These are phyloP conservation scores for Hypoxylon rickii DNA, from an alignment of 495 filamentous ascomycete species.

Conservation along the genomic window DNA sequence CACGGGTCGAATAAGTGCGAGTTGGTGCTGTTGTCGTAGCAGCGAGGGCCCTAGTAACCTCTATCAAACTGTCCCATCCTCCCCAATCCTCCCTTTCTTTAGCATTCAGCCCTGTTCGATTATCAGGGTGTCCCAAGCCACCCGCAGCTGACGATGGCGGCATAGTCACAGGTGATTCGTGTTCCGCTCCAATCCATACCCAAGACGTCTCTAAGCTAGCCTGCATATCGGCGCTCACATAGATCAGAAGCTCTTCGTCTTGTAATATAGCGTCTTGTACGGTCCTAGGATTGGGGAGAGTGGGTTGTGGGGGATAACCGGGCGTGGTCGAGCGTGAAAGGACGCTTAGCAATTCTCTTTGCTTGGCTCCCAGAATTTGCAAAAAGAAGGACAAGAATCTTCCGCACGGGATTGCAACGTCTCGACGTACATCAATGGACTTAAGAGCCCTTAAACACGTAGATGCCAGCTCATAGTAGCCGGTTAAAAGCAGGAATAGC, in stretches of 20 bases:
- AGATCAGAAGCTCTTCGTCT: conserved; percentile 90
- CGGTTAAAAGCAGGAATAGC: conserved; percentile 75
- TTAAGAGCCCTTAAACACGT: conserved; percentile 73
- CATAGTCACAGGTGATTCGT: conserved; percentile 39
- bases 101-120: conserved; percentile 45
- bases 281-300: conserved; percentile 28
- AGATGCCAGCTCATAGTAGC: conserved; percentile 71
- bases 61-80: conserved; percentile 57
- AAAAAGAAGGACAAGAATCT: conserved; percentile 86
- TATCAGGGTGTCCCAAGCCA: conserved; percentile 30
- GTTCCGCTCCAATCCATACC: conserved; percentile 79
- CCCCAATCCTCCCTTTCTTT: conserved; percentile 60
- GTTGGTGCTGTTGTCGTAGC: conserved; percentile 27
- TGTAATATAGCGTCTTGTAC: conserved; percentile 59
- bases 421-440: conserved; percentile 68
- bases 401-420: conserved; percentile 78
- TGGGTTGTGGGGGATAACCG: conserved; percentile 28
- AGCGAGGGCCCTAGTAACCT: conserved; percentile 40
- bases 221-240: conserved; percentile 89
- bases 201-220: conserved; percentile 77
- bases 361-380: conserved; percentile 62
- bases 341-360: conserved; percentile 50
- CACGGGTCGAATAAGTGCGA: conserved; percentile 18
- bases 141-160: conserved; percentile 25
- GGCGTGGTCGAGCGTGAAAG: conserved; percentile 36